phyloP scores from a whole-genome alignment of 1,284 basidiomycete genomes.

The Cutaneotrichosporon sp. region DNA sequence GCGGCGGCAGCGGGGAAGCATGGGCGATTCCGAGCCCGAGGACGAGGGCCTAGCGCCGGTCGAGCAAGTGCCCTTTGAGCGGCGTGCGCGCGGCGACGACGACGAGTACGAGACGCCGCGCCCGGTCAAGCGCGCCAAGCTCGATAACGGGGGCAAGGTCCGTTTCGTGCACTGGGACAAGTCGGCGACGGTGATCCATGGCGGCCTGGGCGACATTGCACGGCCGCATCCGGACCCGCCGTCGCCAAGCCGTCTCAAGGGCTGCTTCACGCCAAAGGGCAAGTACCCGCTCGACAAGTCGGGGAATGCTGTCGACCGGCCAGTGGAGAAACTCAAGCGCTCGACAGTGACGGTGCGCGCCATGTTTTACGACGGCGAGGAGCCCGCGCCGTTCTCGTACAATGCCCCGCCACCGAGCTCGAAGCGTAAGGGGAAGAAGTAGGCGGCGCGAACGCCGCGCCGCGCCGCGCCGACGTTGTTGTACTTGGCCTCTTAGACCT shows the following conservation, averaged over 20 bases:
- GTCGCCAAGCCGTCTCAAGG: neutral
- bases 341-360: conserved; percentile 70
- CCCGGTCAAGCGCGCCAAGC: conserved; percentile 32
- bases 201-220: conserved; percentile 3
- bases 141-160: conserved; percentile 31
- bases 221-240: neutral
- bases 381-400: conserved; percentile 27
- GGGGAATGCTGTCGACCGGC: conserved; percentile 64
- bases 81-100: conserved; percentile 54
- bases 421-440: conserved; percentile 10
- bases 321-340: conserved; percentile 58
- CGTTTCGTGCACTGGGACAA: conserved; percentile 67
- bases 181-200: conserved; percentile 51
- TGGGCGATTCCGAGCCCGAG: conserved; percentile 45
- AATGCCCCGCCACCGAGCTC: neutral
- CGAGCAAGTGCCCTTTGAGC: neutral
- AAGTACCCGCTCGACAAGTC: conserved; percentile 67
- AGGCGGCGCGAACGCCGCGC: no score
- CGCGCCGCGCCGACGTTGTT: neutral
- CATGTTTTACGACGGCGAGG: conserved; percentile 74
- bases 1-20: conserved; percentile 55
- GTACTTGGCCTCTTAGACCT: neutral
- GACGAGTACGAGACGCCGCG: conserved; percentile 69
- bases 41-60: conserved; percentile 19
- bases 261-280: conserved; percentile 3